A percentile compares a stretch with the other conserved stretches of the same genome.
Conservation (phyloP, 805 yeast species). For the Schwanniomyces polymorphus region DNA sequence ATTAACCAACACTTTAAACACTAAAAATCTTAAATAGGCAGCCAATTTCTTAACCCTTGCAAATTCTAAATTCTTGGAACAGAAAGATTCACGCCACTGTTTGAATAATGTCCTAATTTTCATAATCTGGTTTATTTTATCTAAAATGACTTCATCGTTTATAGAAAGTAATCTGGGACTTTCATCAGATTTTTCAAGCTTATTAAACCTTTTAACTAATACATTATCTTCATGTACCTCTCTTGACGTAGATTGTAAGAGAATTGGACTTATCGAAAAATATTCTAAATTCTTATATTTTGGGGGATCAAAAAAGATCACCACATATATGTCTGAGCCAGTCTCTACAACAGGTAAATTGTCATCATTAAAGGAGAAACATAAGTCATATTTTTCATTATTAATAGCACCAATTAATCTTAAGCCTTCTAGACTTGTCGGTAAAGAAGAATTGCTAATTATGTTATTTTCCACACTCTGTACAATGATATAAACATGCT, state of each 20-base stretch:
- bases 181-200: slow-evolving; percentile 14
- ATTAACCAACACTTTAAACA: slow-evolving; percentile 9
- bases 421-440: slow-evolving; percentile 11
- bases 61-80: background rate
- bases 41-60: background rate
- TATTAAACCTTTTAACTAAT: slow-evolving; percentile 23
- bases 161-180: slow-evolving; percentile 10
- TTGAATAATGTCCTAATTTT: slow-evolving; percentile 5
- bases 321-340: slow-evolving; percentile 5
- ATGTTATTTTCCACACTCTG: slow-evolving; percentile 6
- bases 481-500: slow-evolving; percentile 21
- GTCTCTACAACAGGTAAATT: slow-evolving; percentile 13
- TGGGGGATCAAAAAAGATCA: slow-evolving; percentile 68
- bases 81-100: background rate
- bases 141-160: slow-evolving; percentile 29
- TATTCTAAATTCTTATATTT: slow-evolving; percentile 70
- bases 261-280: slow-evolving; percentile 71
- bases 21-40: background rate
- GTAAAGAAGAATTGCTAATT: background rate
- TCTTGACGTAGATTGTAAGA: slow-evolving; percentile 50
- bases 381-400: slow-evolving; percentile 5
- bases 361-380: slow-evolving; percentile 4
- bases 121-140: slow-evolving; percentile 31
- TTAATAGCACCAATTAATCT: slow-evolving; percentile 15
- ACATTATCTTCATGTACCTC: slow-evolving; percentile 7